Percentiles rank a stretch among this genome's conserved stretches.
Conservation (phyloP, 2,329 filamentous ascomycete species). For the Apiospora phragmitis region DNA sequence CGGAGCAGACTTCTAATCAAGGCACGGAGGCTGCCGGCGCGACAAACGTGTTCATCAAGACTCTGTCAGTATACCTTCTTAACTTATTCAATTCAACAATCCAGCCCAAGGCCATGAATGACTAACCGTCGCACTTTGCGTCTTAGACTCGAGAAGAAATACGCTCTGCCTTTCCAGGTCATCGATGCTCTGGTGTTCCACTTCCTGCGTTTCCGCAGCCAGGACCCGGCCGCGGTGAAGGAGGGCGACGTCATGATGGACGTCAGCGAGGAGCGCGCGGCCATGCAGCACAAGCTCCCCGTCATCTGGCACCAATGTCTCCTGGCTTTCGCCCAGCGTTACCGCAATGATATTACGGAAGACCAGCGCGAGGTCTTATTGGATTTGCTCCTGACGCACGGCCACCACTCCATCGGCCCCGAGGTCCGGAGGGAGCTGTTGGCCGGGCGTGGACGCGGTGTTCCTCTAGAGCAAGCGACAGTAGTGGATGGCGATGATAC, state of each 20-base stretch:
- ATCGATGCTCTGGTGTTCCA: slow-evolving; percentile 95
- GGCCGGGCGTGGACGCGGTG: slow-evolving; percentile 82
- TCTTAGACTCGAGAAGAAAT: slow-evolving; percentile 79
- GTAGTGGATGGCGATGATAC: slow-evolving; percentile 81
- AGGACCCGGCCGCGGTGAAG: slow-evolving; percentile 58
- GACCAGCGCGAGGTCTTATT: slow-evolving; percentile 90
- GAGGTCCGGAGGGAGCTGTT: slow-evolving; percentile 88
- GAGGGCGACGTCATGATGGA: slow-evolving; percentile 61
- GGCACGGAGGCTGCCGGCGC: slow-evolving; percentile 85
- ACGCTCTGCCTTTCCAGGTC: slow-evolving; percentile 91
- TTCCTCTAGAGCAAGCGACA: slow-evolving; percentile 60
- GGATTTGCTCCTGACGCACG: slow-evolving; percentile 80
- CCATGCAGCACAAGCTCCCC: slow-evolving; percentile 67
- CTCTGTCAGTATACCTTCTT: slow-evolving; percentile 47
- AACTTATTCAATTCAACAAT: too few relatives aligned
- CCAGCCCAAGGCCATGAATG: not conserved
- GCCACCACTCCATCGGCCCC: slow-evolving; percentile 85
- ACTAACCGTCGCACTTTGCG: not conserved
- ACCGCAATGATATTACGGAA: slow-evolving; percentile 94
- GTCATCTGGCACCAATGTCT: slow-evolving; percentile 97
- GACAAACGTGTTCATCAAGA: slow-evolving; percentile 93
- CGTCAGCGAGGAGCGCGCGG: slow-evolving; percentile 45
- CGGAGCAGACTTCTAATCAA: slow-evolving; percentile 75
- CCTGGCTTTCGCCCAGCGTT: slow-evolving; percentile 88
- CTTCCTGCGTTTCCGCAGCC: slow-evolving; percentile 83